Base-by-base conservation (phyloP, 139 green algal genomes). In the Chlamydomonas schloesseri region DNA sequence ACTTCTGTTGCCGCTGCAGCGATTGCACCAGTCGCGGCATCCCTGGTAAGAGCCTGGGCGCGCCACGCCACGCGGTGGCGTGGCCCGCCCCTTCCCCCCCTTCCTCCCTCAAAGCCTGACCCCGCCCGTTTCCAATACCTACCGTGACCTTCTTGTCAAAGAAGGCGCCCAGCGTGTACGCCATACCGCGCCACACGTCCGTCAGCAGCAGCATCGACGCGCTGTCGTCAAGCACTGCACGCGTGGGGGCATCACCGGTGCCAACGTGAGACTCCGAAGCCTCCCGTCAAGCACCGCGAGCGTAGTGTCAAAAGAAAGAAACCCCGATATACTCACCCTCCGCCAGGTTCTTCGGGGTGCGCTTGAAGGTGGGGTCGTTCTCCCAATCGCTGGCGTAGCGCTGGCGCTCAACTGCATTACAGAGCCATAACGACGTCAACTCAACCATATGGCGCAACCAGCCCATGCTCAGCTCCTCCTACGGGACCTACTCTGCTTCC, bases 61-160 rank as follows among this genome's bases (percentile, higher is more conserved):
- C 8, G 42, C 42, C 42, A 50, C 42, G 42, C 42, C 42, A 50
- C 42, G 42, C 8, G 42, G 42, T 50, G 42, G 42, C 42, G 42
- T 50, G 5, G 55, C 6, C 55, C 55, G 20, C 55, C 6, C 55
- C 55, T 10, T 10, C 6, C 55, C 10, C 55, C 55, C 55, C 26
- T 21, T 60, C 28, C 2, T 24, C 42, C 21, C 34, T 23, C 62
- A 33, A 1, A 69, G 3, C 62, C 26, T 18, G 17, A 3, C 11
- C 62, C 26, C 42, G 42, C 42, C 42, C 8, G 42, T 8, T 50
- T 8, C 42, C 8, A 8, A 8, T 8, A 50, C 42, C 42, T 50
- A 98, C 95, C 82, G 98, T 99, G 84, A 99, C 96, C 84, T 99
- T 99, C 20, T 91, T 94, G 71, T 99, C 97, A 50, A 99, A 99